Evolutionary conservation across 2,329 filamentous ascomycete genomes (phyloP), one percentile per base, ranked within the genome.

Genomic region (Magnaporthiopsis poae): DNA sequence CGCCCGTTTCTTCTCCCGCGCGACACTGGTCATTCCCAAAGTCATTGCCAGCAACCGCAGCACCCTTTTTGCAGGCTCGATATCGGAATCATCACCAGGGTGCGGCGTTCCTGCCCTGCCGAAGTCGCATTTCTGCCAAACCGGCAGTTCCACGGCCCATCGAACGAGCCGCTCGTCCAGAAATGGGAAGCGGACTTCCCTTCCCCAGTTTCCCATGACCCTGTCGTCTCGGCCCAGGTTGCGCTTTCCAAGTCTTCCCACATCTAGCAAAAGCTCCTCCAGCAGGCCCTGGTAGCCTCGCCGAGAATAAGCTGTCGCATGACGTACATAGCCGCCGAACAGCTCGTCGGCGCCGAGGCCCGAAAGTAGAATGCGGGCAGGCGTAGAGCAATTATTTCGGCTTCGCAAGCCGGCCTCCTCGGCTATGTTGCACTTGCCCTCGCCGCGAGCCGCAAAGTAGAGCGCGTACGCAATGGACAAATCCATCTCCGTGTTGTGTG

Each of bases 401-500:
- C 21, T 25, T 3, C 1, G 18, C n/a, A 56, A 56, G 5, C 18
- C 9, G 46, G 46, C 11, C 46, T 56, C 18, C 21, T 9, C 46
- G 7, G 46, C 18, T 9, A 21, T 56, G 21, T 9, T 9, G 66
- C 78, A 78, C 25, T 75, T 70, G 0, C 89, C 91, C 64, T 79
- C 75, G 0, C 92, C 94, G 59, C 92, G 85, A 0, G 94, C 88
- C 7, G 95, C 92, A 79, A 99, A 99, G 76, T 97, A 98, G n/a
- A 99, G 81, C 0, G 95, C 95, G 71, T 86, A 89, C 0, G 91
- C 90, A 71, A 99, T 99, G 3, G 95, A 99, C 0, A 99, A 82
- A 73, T 99, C 95, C 95, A 99, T 99, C 77, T 99, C 95, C 0
- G 95, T 99, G 71, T 96, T 94, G 77, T 99, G 95, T 0, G 95